phyloP scores from a whole-genome alignment of 1,139 yeast species.

The Oligophagozyma castellii region DNA sequence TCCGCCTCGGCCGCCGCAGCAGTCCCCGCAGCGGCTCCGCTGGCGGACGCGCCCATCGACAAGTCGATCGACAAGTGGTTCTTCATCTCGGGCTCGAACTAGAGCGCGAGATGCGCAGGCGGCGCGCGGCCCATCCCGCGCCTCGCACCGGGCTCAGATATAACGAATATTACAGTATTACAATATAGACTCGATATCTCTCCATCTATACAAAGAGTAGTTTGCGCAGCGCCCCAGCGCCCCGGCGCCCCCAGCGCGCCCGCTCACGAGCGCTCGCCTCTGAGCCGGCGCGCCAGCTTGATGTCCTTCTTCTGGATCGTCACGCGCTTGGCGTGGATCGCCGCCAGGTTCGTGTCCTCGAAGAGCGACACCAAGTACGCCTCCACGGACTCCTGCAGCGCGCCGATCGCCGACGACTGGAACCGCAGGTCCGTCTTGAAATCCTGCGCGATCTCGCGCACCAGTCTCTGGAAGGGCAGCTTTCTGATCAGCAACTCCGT shows the following conservation, averaged over 20 bases:
- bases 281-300: conserved; percentile 97
- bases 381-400: conserved; percentile 97
- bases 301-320: conserved; percentile 99
- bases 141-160: too few species aligned
- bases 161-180: too few species aligned
- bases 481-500: conserved; percentile 95
- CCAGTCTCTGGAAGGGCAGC: conserved; percentile 97
- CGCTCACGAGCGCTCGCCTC: conserved; percentile 91
- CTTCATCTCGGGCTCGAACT: conserved; percentile 82
- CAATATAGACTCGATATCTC: too few species aligned
- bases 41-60: conserved; percentile 88
- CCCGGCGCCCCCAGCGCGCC: too few species aligned
- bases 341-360: conserved; percentile 97
- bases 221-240: too few species aligned
- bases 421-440: conserved; percentile 96
- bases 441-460: conserved; percentile 96
- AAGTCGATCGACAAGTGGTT: conserved; percentile 97
- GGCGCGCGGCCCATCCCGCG: too few species aligned
- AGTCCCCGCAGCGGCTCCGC: conserved; percentile 57
- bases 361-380: conserved; percentile 84
- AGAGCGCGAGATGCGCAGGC: too few species aligned
- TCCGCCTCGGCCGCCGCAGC: conserved; percentile 35
- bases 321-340: conserved; percentile 98
- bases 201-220: too few species aligned
- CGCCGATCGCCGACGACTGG: conserved; percentile 98